These are phyloP conservation scores for Clarireedia sp. DNA, from an alignment of 2,329 filamentous ascomycete species.

Conservation along the genomic window DNA sequence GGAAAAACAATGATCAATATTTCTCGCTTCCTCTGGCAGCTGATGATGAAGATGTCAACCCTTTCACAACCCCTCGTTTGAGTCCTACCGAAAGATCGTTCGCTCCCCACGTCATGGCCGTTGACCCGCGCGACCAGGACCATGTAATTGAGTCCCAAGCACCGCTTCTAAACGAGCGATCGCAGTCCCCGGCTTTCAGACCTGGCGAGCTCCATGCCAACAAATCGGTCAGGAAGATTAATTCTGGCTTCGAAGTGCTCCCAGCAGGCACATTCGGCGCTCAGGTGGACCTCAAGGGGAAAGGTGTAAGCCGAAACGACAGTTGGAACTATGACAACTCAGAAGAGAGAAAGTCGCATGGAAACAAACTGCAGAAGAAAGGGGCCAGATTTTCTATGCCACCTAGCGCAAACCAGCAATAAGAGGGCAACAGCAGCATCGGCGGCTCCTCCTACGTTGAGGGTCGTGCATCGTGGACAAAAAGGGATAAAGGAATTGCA, in stretches of 20 bases:
- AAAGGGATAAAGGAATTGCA: not conserved
- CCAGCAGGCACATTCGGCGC: slow-evolving; percentile 33
- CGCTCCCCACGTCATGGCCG: not conserved
- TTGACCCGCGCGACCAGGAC: slow-evolving; percentile 1
- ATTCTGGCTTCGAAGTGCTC: slow-evolving; percentile 34
- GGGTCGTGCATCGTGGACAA: not conserved
- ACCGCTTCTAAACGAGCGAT: slow-evolving; percentile 6
- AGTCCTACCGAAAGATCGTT: slow-evolving; percentile 4
- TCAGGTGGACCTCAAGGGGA: slow-evolving; percentile 14
- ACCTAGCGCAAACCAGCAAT: not conserved
- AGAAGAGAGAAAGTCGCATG: slow-evolving; percentile 15
- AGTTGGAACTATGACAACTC: slow-evolving; percentile 13
- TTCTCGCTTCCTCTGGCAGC: slow-evolving; percentile 16
- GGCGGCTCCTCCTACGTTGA: not conserved
- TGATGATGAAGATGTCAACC: slow-evolving; percentile 15
- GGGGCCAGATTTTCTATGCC: not conserved
- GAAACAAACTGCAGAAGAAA: slow-evolving; percentile 8
- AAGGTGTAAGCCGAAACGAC: slow-evolving; percentile 8
- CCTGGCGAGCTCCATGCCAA: slow-evolving; percentile 32
- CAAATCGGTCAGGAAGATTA: slow-evolving; percentile 31
- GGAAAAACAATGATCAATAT: slow-evolving; percentile 16
- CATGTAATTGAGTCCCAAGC: slow-evolving; percentile 7
- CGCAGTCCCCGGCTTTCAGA: slow-evolving; percentile 28
- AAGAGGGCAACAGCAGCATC: not conserved
- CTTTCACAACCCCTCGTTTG: slow-evolving; percentile 15